Evolutionary conservation across 805 yeast species (phyloP), one percentile per base, ranked within the genome.

Genomic region (Cyberlindnera americana): DNA sequence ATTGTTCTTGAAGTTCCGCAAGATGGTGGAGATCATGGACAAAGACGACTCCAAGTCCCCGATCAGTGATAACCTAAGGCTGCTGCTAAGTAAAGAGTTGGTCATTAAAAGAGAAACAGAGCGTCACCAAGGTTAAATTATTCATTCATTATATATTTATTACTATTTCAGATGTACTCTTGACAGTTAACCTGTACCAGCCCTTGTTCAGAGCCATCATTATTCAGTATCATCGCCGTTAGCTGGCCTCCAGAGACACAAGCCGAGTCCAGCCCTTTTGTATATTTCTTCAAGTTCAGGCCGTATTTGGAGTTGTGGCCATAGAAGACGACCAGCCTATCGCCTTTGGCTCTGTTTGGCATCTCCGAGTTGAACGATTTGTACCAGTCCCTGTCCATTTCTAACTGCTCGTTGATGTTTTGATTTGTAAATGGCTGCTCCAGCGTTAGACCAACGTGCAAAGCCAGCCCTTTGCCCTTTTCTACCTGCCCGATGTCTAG

Each of bases 291-390:
- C 35, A 81, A 47, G 40, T 74, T 77, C 35, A 89, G 71, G 1
- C 96, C 96, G 39, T 81, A 66, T 40, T 77, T 69, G 4, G 97
- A 95, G 56, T 87, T 95, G 56, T 90, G 98, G 1, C 97, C 98
- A 57, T 90, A 90, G 52, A 77, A 78, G 4, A 86, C 88, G 17
- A 58, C 61, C 29, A 42, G 49, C 39, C 54, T 61, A 29, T 62
- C 59, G 25, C 51, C 50, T n/a, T 45, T 57, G 48, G 54, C 41
- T 19, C 55, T 46, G 6, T 40, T 43, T 30, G 40, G 44, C 42
- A 47, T 47, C 27, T 44, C 49, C 21, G 31, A 14, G 8, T 57
- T 59, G 22, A 59, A 56, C 13, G 58, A 54, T 11, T 52, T 63
- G 26, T 68, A 72, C 71, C 74, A 86, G 0, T 90, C 85, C 3